phyloP scores from a whole-genome alignment of 1,284 basidiomycete genomes.

The Ceratobasidium sp. region DNA sequence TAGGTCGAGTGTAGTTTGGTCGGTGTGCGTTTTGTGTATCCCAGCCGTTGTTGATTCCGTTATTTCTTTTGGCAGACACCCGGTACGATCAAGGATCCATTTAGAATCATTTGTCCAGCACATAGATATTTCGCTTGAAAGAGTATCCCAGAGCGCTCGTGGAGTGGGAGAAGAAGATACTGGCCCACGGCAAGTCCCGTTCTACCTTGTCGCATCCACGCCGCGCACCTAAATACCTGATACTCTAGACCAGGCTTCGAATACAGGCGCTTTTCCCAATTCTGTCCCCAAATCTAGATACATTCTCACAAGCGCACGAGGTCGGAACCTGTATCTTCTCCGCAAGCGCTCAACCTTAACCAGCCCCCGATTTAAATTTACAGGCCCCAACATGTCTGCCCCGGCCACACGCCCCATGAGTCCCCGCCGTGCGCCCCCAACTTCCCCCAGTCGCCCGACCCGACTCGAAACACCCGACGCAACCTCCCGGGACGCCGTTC shows the following conservation, averaged over 20 bases:
- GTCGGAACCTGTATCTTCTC: slow-evolving; percentile 12
- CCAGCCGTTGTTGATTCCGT: neutral
- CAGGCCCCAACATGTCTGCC: slow-evolving; percentile 1
- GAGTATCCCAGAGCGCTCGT: neutral
- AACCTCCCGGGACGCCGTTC: neutral
- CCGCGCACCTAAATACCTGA: neutral
- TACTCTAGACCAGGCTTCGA: neutral
- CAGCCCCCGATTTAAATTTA: neutral
- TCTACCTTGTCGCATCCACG: neutral
- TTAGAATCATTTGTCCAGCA: neutral
- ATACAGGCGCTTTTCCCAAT: slow-evolving; percentile 1
- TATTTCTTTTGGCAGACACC: neutral
- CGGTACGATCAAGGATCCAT: neutral
- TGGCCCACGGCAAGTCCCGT: slow-evolving; percentile 1
- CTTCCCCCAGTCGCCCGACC: slow-evolving; percentile 5
- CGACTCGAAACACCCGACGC: neutral
- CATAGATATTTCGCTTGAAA: neutral
- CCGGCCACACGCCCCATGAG: slow-evolving; percentile 32
- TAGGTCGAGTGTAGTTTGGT: neutral
- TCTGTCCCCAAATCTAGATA: slow-evolving; percentile 11
- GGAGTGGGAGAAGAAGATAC: neutral
- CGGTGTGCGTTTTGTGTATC: neutral
- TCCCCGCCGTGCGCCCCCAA: slow-evolving; percentile 31
- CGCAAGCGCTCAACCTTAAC: slow-evolving; percentile 11
- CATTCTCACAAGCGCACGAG: neutral